Conservation (phyloP, 305 asterid species). For the Fraxinus sp. region DNA sequence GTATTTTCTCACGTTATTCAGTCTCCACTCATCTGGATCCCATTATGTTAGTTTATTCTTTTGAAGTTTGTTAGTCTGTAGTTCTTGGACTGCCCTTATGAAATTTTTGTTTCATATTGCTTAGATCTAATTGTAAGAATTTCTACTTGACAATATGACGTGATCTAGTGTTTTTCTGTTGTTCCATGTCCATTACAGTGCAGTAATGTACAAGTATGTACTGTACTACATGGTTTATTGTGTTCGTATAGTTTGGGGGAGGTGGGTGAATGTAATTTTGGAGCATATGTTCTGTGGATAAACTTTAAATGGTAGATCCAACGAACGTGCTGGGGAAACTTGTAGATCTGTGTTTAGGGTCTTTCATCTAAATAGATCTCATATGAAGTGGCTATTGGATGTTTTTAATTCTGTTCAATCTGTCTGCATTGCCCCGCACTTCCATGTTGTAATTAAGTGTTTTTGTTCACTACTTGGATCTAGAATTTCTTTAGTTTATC, state of each 20-base stretch:
- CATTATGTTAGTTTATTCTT: background rate
- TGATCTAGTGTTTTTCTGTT: constrained; percentile 18
- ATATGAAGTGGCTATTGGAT: constrained; percentile 23
- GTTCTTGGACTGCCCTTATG: constrained; percentile 8
- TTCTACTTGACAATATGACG: background rate
- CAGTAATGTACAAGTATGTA: background rate
- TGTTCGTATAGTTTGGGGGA: background rate
- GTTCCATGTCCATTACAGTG: background rate
- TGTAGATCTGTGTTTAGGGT: constrained; percentile 35
- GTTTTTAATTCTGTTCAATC: constrained; percentile 15
- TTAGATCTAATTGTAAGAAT: constrained; percentile 29
- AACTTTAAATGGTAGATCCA: constrained; percentile 14
- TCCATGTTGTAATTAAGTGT: constrained; percentile 22
- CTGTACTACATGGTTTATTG: background rate
- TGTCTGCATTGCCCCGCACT: constrained; percentile 27
- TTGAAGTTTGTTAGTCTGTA: background rate
- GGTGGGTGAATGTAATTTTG: constrained; percentile 5
- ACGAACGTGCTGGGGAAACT: background rate
- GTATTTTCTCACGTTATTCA: background rate
- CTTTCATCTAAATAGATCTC: constrained; percentile 31
- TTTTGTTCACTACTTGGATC: constrained; percentile 24
- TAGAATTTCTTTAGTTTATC: constrained; percentile 23
- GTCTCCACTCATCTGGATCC: background rate
- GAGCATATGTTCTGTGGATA: constrained; percentile 12
- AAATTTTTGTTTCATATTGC: constrained; percentile 10